Percentiles rank a stretch among this genome's conserved stretches.
phyloP scores from a whole-genome alignment of 2,329 filamentous ascomycete genomes.

The Aureobasidium mangrovei region DNA sequence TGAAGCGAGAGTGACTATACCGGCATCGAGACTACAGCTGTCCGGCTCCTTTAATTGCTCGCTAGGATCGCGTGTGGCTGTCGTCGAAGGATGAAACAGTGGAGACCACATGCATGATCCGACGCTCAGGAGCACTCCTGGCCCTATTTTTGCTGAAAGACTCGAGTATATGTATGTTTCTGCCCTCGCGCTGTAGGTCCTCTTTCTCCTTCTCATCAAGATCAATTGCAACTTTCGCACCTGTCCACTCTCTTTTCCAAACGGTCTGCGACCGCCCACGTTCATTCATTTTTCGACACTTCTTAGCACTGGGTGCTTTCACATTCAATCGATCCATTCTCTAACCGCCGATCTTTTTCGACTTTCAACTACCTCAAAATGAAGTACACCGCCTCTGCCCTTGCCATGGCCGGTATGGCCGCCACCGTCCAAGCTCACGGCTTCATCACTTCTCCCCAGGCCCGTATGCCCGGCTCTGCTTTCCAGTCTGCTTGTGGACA shows the following conservation, averaged over 20 bases:
- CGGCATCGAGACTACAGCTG: neutral
- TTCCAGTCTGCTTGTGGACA: constrained; percentile 46
- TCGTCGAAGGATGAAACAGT: neutral
- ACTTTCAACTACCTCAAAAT: constrained; percentile 17
- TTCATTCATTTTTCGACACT: constrained; percentile 20
- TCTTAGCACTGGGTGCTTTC: constrained; percentile 20
- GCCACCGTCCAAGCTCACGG: constrained; percentile 46
- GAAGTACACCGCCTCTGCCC: constrained; percentile 30
- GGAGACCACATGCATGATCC: constrained; percentile 1
- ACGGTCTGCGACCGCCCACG: constrained; percentile 26
- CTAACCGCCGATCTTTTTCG: constrained; percentile 6
- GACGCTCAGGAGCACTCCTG: neutral
- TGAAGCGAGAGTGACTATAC: constrained; percentile 13
- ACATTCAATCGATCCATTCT: constrained; percentile 9
- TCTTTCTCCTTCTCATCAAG: neutral
- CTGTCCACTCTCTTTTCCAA: constrained; percentile 15
- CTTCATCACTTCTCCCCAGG: constrained; percentile 40
- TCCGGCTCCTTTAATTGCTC: constrained; percentile 11
- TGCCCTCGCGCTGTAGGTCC: neutral
- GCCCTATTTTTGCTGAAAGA: constrained; percentile 1
- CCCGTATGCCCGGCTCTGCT: constrained; percentile 43
- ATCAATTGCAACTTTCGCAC: constrained; percentile 7
- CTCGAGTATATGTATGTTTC: constrained; percentile 11
- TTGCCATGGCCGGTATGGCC: constrained; percentile 36
- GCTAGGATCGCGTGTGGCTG: constrained; percentile 2